Evolutionary conservation across 768 basidiomycete genomes (phyloP).

Genomic region (Strobilomyces confusus): DNA sequence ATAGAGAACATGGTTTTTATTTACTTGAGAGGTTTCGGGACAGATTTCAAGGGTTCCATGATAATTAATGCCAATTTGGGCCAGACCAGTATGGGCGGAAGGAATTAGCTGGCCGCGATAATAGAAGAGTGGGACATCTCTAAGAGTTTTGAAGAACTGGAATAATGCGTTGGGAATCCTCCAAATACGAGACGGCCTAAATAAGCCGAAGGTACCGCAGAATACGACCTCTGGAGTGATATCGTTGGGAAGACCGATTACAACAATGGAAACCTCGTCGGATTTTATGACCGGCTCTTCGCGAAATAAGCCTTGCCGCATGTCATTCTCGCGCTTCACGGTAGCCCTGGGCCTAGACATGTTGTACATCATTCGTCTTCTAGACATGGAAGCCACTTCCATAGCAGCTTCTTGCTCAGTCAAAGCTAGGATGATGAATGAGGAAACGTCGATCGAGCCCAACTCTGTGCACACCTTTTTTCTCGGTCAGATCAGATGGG

Average conservation of each 20-base stretch:
- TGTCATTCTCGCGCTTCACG: conserved; percentile 3
- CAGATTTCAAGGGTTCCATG: conserved; percentile 11
- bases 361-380: conserved; percentile 13
- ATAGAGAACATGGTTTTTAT: conserved; percentile 6
- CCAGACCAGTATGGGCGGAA: background rate
- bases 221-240: conserved; percentile 11
- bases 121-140: conserved; percentile 9
- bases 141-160: conserved; percentile 15
- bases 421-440: conserved; percentile 1
- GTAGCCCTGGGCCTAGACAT: conserved; percentile 10
- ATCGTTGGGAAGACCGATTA: conserved; percentile 14
- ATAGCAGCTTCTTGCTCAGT: conserved; percentile 13
- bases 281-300: conserved; percentile 6
- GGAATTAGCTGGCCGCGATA: conserved; percentile 16
- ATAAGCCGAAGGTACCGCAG: conserved; percentile 14
- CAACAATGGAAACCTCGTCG: conserved; percentile 16
- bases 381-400: conserved; percentile 11
- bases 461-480: conserved; percentile 1
- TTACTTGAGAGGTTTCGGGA: conserved; percentile 3
- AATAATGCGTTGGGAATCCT: conserved; percentile 13
- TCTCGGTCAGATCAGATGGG: background rate
- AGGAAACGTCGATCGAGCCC: background rate
- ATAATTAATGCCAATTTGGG: conserved; percentile 14
- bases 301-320: conserved; percentile 5
- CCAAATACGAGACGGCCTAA: conserved; percentile 7